phyloP scores from a whole-genome alignment of 192 early-diverging fungal species.

The Fimicolochytrium jonesii region DNA sequence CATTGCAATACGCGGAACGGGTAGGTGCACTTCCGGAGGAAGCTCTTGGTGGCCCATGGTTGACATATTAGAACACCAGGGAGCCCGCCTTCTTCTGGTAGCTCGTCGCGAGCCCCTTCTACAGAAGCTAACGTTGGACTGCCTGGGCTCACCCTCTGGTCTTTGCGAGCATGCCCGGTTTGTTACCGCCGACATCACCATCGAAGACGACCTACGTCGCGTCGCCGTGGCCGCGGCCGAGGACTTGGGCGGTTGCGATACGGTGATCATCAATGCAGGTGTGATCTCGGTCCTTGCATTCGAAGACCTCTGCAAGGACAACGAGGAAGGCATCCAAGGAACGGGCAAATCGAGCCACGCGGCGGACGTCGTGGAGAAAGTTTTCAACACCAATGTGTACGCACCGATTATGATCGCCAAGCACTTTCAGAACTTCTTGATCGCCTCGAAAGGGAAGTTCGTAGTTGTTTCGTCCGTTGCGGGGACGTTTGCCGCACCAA shows the following conservation, averaged over 20 bases:
- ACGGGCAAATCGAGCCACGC: conserved; percentile 15
- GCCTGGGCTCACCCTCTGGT: conserved; percentile 13
- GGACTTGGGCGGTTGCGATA: conserved; percentile 51
- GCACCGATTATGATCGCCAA: conserved; percentile 32
- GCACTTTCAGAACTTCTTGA: conserved; percentile 28
- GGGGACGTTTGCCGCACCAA: conserved; percentile 67
- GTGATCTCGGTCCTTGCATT: conserved; percentile 70
- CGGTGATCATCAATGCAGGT: conserved; percentile 73
- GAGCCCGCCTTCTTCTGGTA: conserved; percentile 59
- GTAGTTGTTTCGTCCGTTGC: conserved; percentile 75
- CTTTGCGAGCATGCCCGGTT: conserved; percentile 16
- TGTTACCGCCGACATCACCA: conserved; percentile 58
- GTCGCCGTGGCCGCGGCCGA: conserved; percentile 24
- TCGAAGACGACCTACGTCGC: conserved; percentile 41
- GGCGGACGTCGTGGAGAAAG: conserved; percentile 30
- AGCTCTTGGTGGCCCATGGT: neutral
- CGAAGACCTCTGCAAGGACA: conserved; percentile 40
- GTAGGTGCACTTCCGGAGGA: neutral
- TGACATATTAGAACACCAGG: conserved; percentile 22
- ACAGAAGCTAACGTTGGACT: conserved; percentile 42
- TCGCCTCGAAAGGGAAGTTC: conserved; percentile 37
- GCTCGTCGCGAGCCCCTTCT: conserved; percentile 57
- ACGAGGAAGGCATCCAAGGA: conserved; percentile 22
- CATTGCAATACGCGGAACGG: conserved; percentile 58
- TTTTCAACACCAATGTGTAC: conserved; percentile 26